Evolutionary conservation across 768 basidiomycete genomes (phyloP), one percentile per base, ranked within the genome.

Genomic region (Trametes villosa): DNA sequence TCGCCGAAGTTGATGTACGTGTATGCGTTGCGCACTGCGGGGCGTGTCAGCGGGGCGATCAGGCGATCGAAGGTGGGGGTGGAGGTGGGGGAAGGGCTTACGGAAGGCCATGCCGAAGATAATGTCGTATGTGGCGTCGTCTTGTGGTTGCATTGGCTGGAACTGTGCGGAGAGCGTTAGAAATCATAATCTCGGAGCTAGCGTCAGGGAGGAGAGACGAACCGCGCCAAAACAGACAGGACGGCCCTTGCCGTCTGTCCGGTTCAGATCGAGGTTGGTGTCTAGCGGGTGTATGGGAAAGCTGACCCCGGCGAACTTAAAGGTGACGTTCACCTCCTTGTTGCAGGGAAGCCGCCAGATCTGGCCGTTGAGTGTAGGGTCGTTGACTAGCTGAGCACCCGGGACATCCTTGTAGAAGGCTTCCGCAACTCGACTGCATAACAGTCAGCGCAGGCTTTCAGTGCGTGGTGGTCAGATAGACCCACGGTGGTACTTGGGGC

Each of bases 101-200:
- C 87, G 72, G 75, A 89, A 90, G 9, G 83, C 79, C 86, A 90
- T 90, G 56, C 89, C 89, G 45, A 91, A 76, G 45, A 91, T 81
- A 70, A 87, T 80, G 67, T 90, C 88, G 62, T 79, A 90, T 29
- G 71, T 77, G 29, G 80, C 76, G 40, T 78, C 78, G 41, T 73
- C 70, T 49, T 81, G 76, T 47, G 80, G 83, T 9, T 82, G 80
- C 42, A 84, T 81, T 7, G 89, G 88, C 64, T 91, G 89, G 75
- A 90, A 91, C 88, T 89, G 59, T 26, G 26, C 58, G 24, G 52
- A 44, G 41, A 53, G 22, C 52, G 34, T 53, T 24, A 5, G 24
- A 44, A 1, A 56, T 48, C 9, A 13, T 17, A 50, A 45, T 27
- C 6, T 22, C 44, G 18, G 20, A 15, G 33, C 15, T 18, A 49